These are phyloP conservation scores for Carallia brachiata DNA, from an alignment of 345 rosid genomes.

Conservation along the genomic window DNA sequence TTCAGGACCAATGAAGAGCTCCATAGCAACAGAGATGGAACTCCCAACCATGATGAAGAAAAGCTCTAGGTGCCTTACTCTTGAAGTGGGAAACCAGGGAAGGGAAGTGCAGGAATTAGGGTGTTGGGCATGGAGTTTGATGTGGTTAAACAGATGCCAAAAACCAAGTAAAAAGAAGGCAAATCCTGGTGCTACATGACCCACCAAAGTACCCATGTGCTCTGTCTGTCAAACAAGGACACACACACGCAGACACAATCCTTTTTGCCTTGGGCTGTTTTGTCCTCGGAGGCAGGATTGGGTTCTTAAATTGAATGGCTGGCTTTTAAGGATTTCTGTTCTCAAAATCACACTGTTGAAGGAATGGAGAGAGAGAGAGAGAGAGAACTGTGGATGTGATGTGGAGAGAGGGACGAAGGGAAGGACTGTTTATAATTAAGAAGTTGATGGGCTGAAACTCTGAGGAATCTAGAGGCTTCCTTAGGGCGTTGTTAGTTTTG, in stretches of 20 bases:
- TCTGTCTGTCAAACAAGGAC: conserved; percentile 3
- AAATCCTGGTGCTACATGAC: conserved; percentile 72
- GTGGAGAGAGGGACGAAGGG: conserved; percentile 3
- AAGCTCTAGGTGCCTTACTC: conserved; percentile 57
- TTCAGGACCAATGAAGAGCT: conserved; percentile 68
- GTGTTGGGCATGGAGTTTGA: conserved; percentile 46
- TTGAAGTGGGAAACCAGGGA: conserved; percentile 63
- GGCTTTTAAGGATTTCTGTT: not conserved
- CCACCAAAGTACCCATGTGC: conserved; percentile 66
- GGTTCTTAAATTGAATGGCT: no score
- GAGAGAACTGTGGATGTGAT: not conserved
- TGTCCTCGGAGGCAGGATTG: not conserved
- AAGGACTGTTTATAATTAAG: not conserved
- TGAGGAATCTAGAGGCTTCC: conserved; percentile 21
- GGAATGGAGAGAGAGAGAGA: not conserved
- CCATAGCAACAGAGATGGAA: conserved; percentile 64
- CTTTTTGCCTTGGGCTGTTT: not conserved
- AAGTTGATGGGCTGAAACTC: conserved; percentile 2
- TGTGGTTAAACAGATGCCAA: conserved; percentile 82
- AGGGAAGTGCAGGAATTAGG: conserved; percentile 53
- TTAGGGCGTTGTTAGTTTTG: conserved; percentile 2
- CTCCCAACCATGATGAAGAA: conserved; percentile 53
- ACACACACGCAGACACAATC: not conserved
- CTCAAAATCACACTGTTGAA: not conserved
- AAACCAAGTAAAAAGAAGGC: conserved; percentile 63